Percentiles rank a stretch among this genome's conserved stretches.
These are phyloP conservation scores for Podaxis sp. DNA, from an alignment of 768 basidiomycete genomes.

Conservation along the genomic window DNA sequence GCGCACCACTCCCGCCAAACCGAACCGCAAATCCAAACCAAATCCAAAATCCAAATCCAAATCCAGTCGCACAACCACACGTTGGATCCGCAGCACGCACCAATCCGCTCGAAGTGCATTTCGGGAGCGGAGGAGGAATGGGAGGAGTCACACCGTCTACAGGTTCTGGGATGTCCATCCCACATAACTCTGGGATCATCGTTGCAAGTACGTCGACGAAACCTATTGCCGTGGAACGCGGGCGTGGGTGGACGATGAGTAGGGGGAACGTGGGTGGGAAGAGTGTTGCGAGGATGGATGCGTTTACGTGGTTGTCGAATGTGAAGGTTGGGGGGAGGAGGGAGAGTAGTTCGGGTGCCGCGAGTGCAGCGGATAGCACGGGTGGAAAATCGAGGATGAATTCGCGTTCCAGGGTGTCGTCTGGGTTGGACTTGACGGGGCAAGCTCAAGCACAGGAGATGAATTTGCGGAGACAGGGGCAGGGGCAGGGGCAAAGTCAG, in stretches of 20 bases:
- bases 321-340: constrained; percentile 61
- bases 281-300: constrained; percentile 55
- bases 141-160: background rate
- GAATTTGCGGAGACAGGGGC: background rate
- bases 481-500: constrained; percentile 13
- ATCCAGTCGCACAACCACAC: constrained; percentile 31
- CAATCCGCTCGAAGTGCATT: constrained; percentile 4
- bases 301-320: constrained; percentile 70
- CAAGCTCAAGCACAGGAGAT: background rate
- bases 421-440: constrained; percentile 7
- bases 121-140: background rate
- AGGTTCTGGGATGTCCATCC: constrained; percentile 2
- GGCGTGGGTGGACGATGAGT: constrained; percentile 43
- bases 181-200: background rate
- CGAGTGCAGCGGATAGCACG: constrained; percentile 48
- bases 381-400: constrained; percentile 44
- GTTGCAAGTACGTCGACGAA: background rate
- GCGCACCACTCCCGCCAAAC: constrained; percentile 45
- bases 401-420: constrained; percentile 18
- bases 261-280: constrained; percentile 51
- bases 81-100: constrained; percentile 22
- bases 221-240: background rate
- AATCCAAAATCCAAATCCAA: constrained; percentile 16
- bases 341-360: constrained; percentile 56
- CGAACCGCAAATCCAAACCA: background rate